Conservation (phyloP, 2,329 filamentous ascomycete species). For the Neocatenulostroma microsporum region DNA sequence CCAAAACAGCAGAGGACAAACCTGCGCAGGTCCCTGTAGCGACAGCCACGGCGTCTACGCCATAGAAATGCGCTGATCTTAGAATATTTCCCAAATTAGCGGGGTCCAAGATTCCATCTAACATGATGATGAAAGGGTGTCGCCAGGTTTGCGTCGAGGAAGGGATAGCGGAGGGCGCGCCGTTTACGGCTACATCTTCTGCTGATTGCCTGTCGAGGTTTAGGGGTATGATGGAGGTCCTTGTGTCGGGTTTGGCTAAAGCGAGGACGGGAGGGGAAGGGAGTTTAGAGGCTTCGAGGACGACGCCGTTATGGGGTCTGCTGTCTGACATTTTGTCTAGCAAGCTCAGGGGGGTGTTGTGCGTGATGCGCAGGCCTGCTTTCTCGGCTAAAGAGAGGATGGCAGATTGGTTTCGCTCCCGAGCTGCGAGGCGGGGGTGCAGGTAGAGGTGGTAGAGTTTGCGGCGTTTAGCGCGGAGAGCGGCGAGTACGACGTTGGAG, state of each 20-base stretch:
- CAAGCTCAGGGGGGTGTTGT: slow-evolving; percentile 36
- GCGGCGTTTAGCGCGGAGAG: slow-evolving; percentile 60
- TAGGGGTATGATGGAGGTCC: slow-evolving; percentile 49
- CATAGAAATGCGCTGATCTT: slow-evolving; percentile 83
- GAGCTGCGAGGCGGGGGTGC: background rate
- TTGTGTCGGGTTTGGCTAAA: slow-evolving; percentile 26
- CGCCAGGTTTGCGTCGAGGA: slow-evolving; percentile 35
- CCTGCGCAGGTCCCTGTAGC: slow-evolving; percentile 64
- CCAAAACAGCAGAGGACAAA: slow-evolving; percentile 65
- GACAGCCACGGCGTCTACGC: slow-evolving; percentile 73
- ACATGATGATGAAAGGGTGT: slow-evolving; percentile 63
- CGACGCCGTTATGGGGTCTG: slow-evolving; percentile 80
- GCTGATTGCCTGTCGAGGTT: slow-evolving; percentile 54
- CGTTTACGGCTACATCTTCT: slow-evolving; percentile 70
- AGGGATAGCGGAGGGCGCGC: slow-evolving; percentile 47
- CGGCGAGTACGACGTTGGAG: slow-evolving; percentile 69
- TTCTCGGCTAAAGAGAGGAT: slow-evolving; percentile 19
- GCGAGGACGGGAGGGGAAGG: slow-evolving; percentile 45
- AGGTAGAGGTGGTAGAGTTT: slow-evolving; percentile 81
- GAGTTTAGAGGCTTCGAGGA: slow-evolving; percentile 79
- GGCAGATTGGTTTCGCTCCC: background rate
- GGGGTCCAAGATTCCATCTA: slow-evolving; percentile 69
- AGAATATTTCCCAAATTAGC: slow-evolving; percentile 87
- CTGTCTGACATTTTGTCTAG: slow-evolving; percentile 76
- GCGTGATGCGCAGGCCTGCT: slow-evolving; percentile 48